These are phyloP conservation scores for Phyllachora maydis DNA, from an alignment of 2,329 filamentous ascomycete species.

Conservation along the genomic window DNA sequence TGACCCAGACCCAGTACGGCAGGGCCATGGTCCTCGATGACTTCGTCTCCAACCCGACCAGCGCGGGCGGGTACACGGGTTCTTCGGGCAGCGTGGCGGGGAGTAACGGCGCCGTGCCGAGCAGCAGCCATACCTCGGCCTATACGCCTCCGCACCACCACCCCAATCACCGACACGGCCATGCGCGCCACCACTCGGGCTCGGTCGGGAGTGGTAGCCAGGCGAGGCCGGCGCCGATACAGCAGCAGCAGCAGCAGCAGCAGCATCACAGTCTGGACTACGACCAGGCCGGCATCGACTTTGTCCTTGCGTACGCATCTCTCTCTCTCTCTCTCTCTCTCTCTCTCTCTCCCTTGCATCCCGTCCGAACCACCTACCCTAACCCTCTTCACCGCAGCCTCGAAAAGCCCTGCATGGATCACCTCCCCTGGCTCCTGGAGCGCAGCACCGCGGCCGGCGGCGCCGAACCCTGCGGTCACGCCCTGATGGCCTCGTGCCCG, in stretches of 20 bases:
- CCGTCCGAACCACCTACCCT: not conserved
- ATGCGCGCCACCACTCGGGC: constrained; percentile 3
- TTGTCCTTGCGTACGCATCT: constrained; percentile 64
- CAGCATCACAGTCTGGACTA: constrained; percentile 35
- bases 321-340: not conserved
- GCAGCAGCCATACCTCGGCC: constrained; percentile 13
- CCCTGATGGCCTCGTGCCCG: constrained; percentile 81
- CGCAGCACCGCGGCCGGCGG: constrained; percentile 34
- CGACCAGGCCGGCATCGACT: constrained; percentile 72
- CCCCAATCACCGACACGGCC: constrained; percentile 11
- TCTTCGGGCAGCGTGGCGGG: constrained; percentile 38
- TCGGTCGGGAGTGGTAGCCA: constrained; percentile 1
- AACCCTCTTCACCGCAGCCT: constrained; percentile 32
- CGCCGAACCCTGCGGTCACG: constrained; percentile 59
- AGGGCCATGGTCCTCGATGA: constrained; percentile 15
- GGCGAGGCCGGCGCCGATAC: constrained; percentile 4
- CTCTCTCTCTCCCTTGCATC: not conserved
- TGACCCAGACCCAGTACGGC: constrained; percentile 19
- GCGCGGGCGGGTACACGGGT: constrained; percentile 23
- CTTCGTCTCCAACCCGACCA: constrained; percentile 21
- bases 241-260: constrained; percentile 13
- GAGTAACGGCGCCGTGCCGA: constrained; percentile 22
- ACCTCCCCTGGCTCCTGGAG: constrained; percentile 61
- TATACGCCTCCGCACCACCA: constrained; percentile 22
- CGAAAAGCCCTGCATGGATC: constrained; percentile 84